phyloP scores from a whole-genome alignment of 2,329 filamentous ascomycete species.

The Penicillium expansum region DNA sequence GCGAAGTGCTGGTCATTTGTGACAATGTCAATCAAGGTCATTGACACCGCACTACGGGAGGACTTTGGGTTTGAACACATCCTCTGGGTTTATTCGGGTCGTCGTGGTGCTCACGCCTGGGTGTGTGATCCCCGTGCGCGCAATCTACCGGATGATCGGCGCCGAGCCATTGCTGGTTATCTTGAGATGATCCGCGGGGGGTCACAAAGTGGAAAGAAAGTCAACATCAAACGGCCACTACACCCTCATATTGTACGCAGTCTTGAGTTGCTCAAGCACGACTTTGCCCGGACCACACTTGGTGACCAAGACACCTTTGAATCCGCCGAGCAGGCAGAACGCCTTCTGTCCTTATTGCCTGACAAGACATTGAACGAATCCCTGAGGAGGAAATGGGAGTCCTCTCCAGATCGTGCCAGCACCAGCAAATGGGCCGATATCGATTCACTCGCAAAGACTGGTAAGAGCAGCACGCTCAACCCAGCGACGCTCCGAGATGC shows the following conservation, averaged over 20 bases:
- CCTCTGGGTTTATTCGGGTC: slow-evolving; percentile 97
- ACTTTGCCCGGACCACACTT: slow-evolving; percentile 82
- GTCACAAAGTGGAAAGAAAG: slow-evolving; percentile 79
- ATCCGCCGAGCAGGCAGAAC: slow-evolving; percentile 66
- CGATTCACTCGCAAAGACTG: slow-evolving; percentile 75
- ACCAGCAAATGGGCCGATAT: slow-evolving; percentile 92
- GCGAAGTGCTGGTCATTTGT: slow-evolving; percentile 95
- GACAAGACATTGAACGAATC: slow-evolving; percentile 74
- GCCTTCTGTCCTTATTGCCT: slow-evolving; percentile 79
- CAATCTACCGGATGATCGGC: slow-evolving; percentile 78
- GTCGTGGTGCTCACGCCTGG: slow-evolving; percentile 96
- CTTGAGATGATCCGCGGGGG: slow-evolving; percentile 87
- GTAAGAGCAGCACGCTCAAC: slow-evolving; percentile 70
- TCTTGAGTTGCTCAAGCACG: slow-evolving; percentile 75
- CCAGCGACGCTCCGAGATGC: slow-evolving; percentile 73
- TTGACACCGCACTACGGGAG: slow-evolving; percentile 81
- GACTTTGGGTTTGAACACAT: slow-evolving; percentile 98
- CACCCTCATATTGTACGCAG: slow-evolving; percentile 88
- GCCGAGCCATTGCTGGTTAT: slow-evolving; percentile 82
- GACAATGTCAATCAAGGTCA: slow-evolving; percentile 93
- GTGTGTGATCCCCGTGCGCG: slow-evolving; percentile 89
- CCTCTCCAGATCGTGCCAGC: slow-evolving; percentile 72
- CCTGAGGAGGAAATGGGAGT: slow-evolving; percentile 86
- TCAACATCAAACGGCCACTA: slow-evolving; percentile 77
- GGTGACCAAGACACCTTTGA: slow-evolving; percentile 83